A percentile compares a stretch with the other conserved stretches of the same genome.
These are phyloP conservation scores for Rhodofomes roseus DNA, from an alignment of 1,284 basidiomycete genomes.

Conservation along the genomic window DNA sequence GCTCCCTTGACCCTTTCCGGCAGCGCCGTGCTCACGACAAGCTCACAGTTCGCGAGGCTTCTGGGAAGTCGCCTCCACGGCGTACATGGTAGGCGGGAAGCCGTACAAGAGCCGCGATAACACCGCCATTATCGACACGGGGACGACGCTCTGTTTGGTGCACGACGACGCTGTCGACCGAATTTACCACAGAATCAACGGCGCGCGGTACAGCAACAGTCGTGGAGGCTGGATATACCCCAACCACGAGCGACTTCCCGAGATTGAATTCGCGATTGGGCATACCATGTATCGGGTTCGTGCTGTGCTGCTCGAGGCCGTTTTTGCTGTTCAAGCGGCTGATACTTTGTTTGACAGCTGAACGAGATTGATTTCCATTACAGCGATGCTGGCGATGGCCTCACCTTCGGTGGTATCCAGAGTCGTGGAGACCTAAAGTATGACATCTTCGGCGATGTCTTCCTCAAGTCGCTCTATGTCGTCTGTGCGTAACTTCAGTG, in stretches of 20 bases:
- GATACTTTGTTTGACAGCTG: constrained; percentile 17
- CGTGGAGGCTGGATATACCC: constrained; percentile 37
- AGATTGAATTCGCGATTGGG: constrained; percentile 33
- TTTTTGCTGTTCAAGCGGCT: background rate
- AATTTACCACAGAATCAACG: constrained; percentile 31
- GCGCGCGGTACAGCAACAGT: constrained; percentile 29
- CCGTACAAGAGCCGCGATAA: constrained; percentile 25
- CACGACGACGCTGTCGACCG: constrained; percentile 28
- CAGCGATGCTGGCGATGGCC: constrained; percentile 23
- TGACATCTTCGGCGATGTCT: constrained; percentile 37
- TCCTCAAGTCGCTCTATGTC: constrained; percentile 36
- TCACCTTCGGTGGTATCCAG: constrained; percentile 32
- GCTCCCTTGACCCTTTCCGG: constrained; percentile 1
- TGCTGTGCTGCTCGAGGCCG: constrained; percentile 6
- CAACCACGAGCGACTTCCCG: constrained; percentile 27
- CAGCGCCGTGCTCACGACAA: background rate
- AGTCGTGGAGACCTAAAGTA: constrained; percentile 33
- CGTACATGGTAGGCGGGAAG: constrained; percentile 25
- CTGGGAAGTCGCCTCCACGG: constrained; percentile 30
- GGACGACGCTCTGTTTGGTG: constrained; percentile 33
- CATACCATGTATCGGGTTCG: constrained; percentile 25
- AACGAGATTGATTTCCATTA: constrained; percentile 31
- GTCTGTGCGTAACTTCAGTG: constrained; percentile 28
- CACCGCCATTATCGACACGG: constrained; percentile 38
- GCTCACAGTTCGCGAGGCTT: constrained; percentile 28